phyloP scores from a whole-genome alignment of 163 green algal species.

The Scenedesmus sp. region DNA sequence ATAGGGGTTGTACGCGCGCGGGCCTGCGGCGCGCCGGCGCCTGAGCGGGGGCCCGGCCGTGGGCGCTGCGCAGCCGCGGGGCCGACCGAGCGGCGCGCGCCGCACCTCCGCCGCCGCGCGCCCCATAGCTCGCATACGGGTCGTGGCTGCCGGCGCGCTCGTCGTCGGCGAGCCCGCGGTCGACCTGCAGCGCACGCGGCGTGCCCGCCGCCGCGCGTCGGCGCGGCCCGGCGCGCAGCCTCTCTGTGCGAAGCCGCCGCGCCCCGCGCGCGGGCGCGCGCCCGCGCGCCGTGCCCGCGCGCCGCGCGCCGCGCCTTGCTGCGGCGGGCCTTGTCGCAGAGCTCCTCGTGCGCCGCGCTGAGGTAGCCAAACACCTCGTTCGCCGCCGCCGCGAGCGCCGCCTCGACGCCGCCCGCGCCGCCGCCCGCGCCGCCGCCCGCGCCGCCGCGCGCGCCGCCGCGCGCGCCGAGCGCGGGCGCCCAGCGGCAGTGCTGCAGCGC shows the following conservation, averaged over 20 bases:
- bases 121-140: neutral
- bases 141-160: neutral
- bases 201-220: neutral
- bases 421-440: too few species aligned
- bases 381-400: slow-evolving; percentile 60
- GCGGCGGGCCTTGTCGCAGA: slow-evolving; percentile 59
- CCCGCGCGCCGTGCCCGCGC: neutral
- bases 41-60: neutral
- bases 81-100: neutral
- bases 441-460: neutral
- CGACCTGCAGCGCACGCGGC: slow-evolving; percentile 9
- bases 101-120: neutral
- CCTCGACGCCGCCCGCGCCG: slow-evolving; percentile 19
- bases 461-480: neutral
- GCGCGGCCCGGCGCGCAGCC: too few species aligned
- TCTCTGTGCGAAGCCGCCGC: neutral
- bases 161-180: slow-evolving; percentile 26
- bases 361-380: slow-evolving; percentile 78
- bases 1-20: neutral
- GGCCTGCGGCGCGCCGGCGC: neutral
- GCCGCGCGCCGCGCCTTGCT: slow-evolving; percentile 57
- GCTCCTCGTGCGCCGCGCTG: slow-evolving; percentile 67
- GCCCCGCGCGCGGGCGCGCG: neutral
- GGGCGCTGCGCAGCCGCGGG: neutral
- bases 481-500: slow-evolving; percentile 41